Evolutionary conservation across 2,329 filamentous ascomycete species (phyloP).

Genomic region (Clarireedia homoeocarpa): DNA sequence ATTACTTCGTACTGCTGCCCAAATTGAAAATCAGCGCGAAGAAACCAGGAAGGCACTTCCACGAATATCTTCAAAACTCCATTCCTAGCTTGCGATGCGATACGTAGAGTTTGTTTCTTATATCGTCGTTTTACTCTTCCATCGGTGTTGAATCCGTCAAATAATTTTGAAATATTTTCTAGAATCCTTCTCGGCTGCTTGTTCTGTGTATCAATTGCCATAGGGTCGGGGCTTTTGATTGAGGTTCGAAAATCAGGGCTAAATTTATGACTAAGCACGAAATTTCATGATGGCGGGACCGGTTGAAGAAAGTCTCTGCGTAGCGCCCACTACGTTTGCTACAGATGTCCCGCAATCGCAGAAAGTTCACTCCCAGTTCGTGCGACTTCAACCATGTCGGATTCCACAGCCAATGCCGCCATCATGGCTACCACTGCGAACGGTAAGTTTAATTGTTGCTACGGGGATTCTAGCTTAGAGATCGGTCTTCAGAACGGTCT

Average conservation of each 20-base stretch:
- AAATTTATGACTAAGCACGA: constrained; percentile 6
- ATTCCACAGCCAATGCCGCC: neutral
- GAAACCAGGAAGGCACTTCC: too few species aligned
- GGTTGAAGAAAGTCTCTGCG: neutral
- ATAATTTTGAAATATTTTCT: neutral
- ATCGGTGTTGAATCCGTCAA: neutral
- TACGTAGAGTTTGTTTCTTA: neutral
- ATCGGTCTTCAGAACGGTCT: too few species aligned
- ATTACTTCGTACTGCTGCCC: too few species aligned
- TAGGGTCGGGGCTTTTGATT: constrained; percentile 6
- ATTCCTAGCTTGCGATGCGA: too few species aligned
- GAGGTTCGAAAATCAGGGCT: constrained; percentile 7
- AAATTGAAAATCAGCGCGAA: too few species aligned
- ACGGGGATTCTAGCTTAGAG: neutral
- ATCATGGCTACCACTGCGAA: neutral
- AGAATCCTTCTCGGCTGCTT: constrained; percentile 23
- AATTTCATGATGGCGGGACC: neutral
- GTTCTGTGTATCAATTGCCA: constrained; percentile 4
- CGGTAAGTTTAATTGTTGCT: neutral
- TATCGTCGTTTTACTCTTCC: neutral
- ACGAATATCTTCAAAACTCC: too few species aligned
- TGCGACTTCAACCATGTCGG: constrained; percentile 5
- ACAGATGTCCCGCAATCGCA: neutral
- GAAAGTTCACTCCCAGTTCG: neutral
- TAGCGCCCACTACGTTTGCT: neutral